phyloP scores from a whole-genome alignment of 768 basidiomycete genomes.

The Scleroderma citrinum region DNA sequence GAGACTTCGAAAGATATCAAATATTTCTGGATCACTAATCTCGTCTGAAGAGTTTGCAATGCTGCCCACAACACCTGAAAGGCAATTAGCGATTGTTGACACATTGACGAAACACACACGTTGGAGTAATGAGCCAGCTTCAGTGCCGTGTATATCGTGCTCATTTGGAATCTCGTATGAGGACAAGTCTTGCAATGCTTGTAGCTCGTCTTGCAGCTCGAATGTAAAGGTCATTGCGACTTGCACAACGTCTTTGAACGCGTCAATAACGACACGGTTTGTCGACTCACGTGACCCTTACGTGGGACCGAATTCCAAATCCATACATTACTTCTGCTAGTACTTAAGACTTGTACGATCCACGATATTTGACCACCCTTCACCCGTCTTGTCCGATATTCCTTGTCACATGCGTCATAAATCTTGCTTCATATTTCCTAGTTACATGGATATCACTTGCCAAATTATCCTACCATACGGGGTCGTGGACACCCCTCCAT shows the following conservation, averaged over 20 bases:
- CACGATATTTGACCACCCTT: no score
- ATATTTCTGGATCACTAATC: conserved; percentile 60
- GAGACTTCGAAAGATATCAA: conserved; percentile 78
- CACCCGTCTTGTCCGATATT: no score
- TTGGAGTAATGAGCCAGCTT: conserved; percentile 52
- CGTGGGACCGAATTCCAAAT: no score
- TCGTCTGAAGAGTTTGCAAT: conserved; percentile 72
- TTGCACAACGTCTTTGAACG: neutral
- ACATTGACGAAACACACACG: conserved; percentile 32
- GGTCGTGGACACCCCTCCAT: conserved; percentile 26
- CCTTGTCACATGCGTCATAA: no score
- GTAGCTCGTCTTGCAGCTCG: conserved; percentile 75
- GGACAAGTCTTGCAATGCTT: conserved; percentile 53
- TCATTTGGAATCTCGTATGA: conserved; percentile 66
- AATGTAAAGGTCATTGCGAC: conserved; percentile 41
- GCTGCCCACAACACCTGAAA: conserved; percentile 69
- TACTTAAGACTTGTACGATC: no score
- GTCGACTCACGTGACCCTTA: conserved; percentile 1
- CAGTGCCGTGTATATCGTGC: conserved; percentile 53
- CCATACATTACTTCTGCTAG: no score
- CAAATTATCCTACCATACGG: no score
- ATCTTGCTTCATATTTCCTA: no score
- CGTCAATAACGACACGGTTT: conserved; percentile 8
- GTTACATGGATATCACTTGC: no score
- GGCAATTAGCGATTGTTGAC: conserved; percentile 6